A percentile compares a stretch with the other conserved stretches of the same genome.
These are phyloP conservation scores for Rhizophagus prolifer DNA, from an alignment of 192 early-diverging fungal species.

Conservation along the genomic window DNA sequence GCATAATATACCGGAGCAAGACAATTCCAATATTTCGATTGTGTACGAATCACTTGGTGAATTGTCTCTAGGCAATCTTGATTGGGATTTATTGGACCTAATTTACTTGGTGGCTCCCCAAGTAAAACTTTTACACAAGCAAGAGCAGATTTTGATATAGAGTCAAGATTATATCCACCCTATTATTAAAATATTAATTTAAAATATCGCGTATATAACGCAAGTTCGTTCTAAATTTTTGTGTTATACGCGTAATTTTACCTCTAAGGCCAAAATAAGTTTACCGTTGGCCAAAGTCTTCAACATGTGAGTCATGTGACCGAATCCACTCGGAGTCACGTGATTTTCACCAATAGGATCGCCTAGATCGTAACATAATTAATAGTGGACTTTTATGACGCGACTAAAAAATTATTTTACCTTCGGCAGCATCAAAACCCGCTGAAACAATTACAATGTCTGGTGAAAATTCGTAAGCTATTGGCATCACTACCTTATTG, in stretches of 20 bases:
- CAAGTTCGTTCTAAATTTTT: not conserved
- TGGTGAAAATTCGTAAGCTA: constrained; percentile 79
- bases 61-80: constrained; percentile 48
- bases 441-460: constrained; percentile 84
- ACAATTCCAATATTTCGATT: constrained; percentile 48
- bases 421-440: constrained; percentile 87
- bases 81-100: constrained; percentile 42
- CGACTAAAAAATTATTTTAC: constrained; percentile 24
- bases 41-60: constrained; percentile 46
- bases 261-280: constrained; percentile 78
- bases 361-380: constrained; percentile 34
- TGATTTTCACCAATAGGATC: constrained; percentile 83
- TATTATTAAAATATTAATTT: constrained; percentile 25
- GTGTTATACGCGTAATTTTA: constrained; percentile 28
- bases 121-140: constrained; percentile 77
- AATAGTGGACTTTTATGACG: not conserved
- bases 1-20: constrained; percentile 37
- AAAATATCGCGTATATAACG: not conserved
- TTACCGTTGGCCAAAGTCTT: constrained; percentile 66
- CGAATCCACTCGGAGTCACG: constrained; percentile 79
- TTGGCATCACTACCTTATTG: constrained; percentile 73
- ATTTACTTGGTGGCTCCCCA: constrained; percentile 51
- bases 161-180: constrained; percentile 85
- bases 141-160: constrained; percentile 69
- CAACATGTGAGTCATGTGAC: constrained; percentile 84